These are phyloP conservation scores for Pilasporangium apinafurcum DNA, from an alignment of 352 stramenopile genomes.

Conservation along the genomic window DNA sequence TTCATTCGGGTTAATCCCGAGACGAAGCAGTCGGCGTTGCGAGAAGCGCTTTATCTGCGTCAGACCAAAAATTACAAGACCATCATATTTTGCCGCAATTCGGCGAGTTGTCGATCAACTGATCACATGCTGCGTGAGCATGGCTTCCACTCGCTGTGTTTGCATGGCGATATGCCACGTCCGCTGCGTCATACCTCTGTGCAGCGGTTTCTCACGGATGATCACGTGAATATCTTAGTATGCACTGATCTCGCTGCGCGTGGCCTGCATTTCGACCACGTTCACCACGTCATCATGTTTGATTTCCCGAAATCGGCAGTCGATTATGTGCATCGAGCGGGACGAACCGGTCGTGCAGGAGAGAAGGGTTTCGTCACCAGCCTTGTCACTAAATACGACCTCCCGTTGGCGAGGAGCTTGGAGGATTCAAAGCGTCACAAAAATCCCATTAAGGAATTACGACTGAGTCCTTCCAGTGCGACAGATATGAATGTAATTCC, in stretches of 20 bases:
- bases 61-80: constrained; percentile 37
- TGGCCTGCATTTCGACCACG: constrained; percentile 86
- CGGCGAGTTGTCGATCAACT: constrained; percentile 62
- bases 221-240: constrained; percentile 72
- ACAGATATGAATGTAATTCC: constrained; percentile 10
- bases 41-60: constrained; percentile 41
- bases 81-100: constrained; percentile 75
- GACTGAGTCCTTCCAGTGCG: constrained; percentile 4
- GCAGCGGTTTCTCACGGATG: constrained; percentile 36
- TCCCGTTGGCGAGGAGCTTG: constrained; percentile 52
- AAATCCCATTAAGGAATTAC: constrained; percentile 51
- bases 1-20: constrained; percentile 61
- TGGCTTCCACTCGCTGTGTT: constrained; percentile 50
- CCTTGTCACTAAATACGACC: constrained; percentile 70
- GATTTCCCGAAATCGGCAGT: constrained; percentile 91
- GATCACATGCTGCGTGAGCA: constrained; percentile 83
- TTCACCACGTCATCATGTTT: constrained; percentile 91
- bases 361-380: constrained; percentile 61
- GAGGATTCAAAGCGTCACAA: constrained; percentile 55
- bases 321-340: constrained; percentile 91
- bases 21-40: constrained; percentile 63
- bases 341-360: constrained; percentile 56
- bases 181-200: constrained; percentile 48
- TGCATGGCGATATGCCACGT: constrained; percentile 73
- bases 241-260: constrained; percentile 92